Evolutionary conservation across 345 rosid species (phyloP).

Genomic region (Ceriops decandra): DNA sequence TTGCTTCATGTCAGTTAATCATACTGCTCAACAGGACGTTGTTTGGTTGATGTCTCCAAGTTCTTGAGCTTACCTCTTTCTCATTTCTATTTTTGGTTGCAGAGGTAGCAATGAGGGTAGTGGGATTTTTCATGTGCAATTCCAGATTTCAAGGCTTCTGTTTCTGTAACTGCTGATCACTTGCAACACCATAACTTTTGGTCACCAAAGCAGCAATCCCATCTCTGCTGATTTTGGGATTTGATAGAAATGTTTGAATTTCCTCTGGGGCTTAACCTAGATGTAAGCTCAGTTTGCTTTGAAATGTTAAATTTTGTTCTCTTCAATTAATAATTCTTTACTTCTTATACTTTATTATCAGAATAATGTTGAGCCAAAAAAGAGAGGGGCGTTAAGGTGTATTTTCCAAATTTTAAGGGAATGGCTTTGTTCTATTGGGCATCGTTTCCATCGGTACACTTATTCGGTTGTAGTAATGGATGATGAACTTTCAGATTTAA

Average conservation of each 20-base stretch:
- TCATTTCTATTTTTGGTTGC: conserved; percentile 8
- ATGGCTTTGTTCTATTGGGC: conserved; percentile 22
- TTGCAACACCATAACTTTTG: conserved; percentile 19
- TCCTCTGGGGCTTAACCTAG: conserved; percentile 22
- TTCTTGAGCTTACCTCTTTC: background rate
- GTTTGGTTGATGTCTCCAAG: background rate
- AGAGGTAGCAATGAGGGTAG: conserved; percentile 34
- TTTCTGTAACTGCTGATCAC: conserved; percentile 21
- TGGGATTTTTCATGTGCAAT: background rate
- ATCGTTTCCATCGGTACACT: conserved; percentile 9
- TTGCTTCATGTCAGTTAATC: background rate
- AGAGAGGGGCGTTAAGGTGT: conserved; percentile 5
- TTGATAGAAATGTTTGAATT: conserved; percentile 21
- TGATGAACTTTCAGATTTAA: conserved; percentile 11
- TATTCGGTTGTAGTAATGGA: conserved; percentile 11
- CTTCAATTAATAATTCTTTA: conserved; percentile 21
- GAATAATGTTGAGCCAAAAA: conserved; percentile 37
- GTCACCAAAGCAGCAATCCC: conserved; percentile 11
- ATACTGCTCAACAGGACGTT: too few species aligned
- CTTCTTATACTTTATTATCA: conserved; percentile 18
- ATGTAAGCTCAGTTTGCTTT: conserved; percentile 28
- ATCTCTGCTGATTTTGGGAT: conserved; percentile 27
- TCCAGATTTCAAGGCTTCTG: conserved; percentile 17
- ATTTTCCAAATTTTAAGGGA: conserved; percentile 19
- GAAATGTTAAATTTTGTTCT: conserved; percentile 32